phyloP scores from a whole-genome alignment of 2,329 filamentous ascomycete genomes.

The Calcarisporium arbuscula region DNA sequence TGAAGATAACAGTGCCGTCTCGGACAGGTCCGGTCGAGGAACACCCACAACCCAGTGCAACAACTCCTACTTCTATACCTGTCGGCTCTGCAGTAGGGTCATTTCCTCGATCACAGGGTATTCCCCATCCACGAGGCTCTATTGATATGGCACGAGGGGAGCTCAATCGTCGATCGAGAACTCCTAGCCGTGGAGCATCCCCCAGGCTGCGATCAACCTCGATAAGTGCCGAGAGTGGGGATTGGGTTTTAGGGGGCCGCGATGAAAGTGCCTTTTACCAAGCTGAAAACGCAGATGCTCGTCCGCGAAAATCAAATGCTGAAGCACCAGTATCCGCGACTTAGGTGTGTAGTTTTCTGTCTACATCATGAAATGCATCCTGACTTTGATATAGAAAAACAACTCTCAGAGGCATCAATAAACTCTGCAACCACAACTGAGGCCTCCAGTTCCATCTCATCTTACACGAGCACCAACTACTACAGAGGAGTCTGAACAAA shows the following conservation, averaged over 20 bases:
- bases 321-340: slow-evolving; percentile 64
- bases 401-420: slow-evolving; percentile 5
- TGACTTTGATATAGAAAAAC: slow-evolving; percentile 1
- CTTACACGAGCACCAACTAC: slow-evolving; percentile 13
- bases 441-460: slow-evolving; percentile 5
- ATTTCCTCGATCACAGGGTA: slow-evolving; percentile 44
- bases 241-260: slow-evolving; percentile 57
- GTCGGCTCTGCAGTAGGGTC: slow-evolving; percentile 29
- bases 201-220: slow-evolving; percentile 52
- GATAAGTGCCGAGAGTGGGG: slow-evolving; percentile 52
- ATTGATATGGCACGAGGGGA: slow-evolving; percentile 53
- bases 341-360: slow-evolving; percentile 56
- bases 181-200: slow-evolving; percentile 51
- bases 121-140: slow-evolving; percentile 48
- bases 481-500: slow-evolving; percentile 1
- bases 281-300: slow-evolving; percentile 72
- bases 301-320: slow-evolving; percentile 80
- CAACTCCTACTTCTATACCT: slow-evolving; percentile 23
- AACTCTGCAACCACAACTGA: slow-evolving; percentile 2
- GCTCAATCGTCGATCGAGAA: slow-evolving; percentile 50
- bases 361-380: no score
- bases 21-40: slow-evolving; percentile 37
- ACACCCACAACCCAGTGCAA: slow-evolving; percentile 25
- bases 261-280: slow-evolving; percentile 77
- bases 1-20: slow-evolving; percentile 45